phyloP scores from a whole-genome alignment of 129 eudicot species.

The Dittrichia graveolens region DNA sequence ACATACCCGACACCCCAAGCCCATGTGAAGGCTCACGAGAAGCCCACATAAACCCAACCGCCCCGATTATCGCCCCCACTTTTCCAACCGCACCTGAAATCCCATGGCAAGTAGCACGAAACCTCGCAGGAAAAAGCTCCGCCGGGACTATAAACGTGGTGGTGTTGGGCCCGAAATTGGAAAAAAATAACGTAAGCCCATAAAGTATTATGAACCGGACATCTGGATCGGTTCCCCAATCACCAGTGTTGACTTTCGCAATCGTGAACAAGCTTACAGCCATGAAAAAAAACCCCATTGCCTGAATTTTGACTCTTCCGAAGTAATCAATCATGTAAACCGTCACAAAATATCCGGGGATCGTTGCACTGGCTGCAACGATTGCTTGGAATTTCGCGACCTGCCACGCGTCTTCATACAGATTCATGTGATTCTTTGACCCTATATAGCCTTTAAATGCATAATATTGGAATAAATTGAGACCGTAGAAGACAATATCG shows the following conservation, averaged over 20 bases:
- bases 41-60: slow-evolving; percentile 48
- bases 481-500: slow-evolving; percentile 53
- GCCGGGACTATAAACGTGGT: slow-evolving; percentile 68
- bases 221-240: slow-evolving; percentile 24
- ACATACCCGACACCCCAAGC: slow-evolving; percentile 33
- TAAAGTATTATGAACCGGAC: slow-evolving; percentile 40
- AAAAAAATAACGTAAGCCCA: slow-evolving; percentile 52
- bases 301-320: slow-evolving; percentile 54
- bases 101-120: slow-evolving; percentile 66
- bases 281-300: slow-evolving; percentile 53
- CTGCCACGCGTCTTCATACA: slow-evolving; percentile 44
- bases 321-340: slow-evolving; percentile 50
- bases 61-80: slow-evolving; percentile 50
- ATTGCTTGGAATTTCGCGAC: slow-evolving; percentile 47
- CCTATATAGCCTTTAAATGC: slow-evolving; percentile 19
- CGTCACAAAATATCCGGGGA: slow-evolving; percentile 52
- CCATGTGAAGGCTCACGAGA: slow-evolving; percentile 35
- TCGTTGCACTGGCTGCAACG: slow-evolving; percentile 47
- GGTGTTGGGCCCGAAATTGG: slow-evolving; percentile 66
- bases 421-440: slow-evolving; percentile 8
- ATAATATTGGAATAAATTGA: slow-evolving; percentile 44
- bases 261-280: slow-evolving; percentile 45
- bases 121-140: slow-evolving; percentile 63
- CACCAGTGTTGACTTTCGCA: slow-evolving; percentile 21
- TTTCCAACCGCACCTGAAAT: slow-evolving; percentile 55